A percentile compares a stretch with the other conserved stretches of the same genome.
Evolutionary conservation across 306 rosid genomes (phyloP).

Genomic region (Crotalaria pallida): DNA sequence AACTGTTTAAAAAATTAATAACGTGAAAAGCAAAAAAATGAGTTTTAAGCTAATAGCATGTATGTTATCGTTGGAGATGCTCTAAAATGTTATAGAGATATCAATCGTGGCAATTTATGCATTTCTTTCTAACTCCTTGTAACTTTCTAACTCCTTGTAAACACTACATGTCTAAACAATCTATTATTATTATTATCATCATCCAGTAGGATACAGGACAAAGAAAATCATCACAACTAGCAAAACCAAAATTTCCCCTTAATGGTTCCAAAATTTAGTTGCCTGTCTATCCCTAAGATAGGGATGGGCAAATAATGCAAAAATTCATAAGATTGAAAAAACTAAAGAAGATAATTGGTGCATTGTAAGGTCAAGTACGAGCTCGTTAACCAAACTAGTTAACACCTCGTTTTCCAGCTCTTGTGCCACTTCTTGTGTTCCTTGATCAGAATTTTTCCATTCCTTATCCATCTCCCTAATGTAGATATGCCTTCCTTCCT

Average conservation of each 20-base stretch:
- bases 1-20: too few species aligned
- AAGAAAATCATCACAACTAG: not conserved
- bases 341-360: not conserved
- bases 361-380: constrained; percentile 36
- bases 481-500: constrained; percentile 23
- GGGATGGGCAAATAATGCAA: constrained; percentile 2
- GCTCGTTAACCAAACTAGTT: constrained; percentile 39
- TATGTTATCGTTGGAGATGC: too few species aligned
- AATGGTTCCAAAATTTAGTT: constrained; percentile 17
- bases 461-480: constrained; percentile 52
- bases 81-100: too few species aligned
- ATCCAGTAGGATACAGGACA: too few species aligned
- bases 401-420: constrained; percentile 47
- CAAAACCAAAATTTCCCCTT: not conserved
- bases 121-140: not conserved
- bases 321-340: not conserved
- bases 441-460: constrained; percentile 41
- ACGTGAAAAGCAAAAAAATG: too few species aligned
- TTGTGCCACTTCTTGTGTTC: constrained; percentile 22
- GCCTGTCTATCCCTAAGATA: not conserved
- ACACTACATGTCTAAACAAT: not conserved
- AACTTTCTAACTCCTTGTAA: not conserved
- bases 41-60: too few species aligned
- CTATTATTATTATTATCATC: too few species aligned
- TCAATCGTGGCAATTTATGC: not conserved